Conservation (phyloP, 2,329 filamentous ascomycete genomes). For the Hortaea werneckii region DNA sequence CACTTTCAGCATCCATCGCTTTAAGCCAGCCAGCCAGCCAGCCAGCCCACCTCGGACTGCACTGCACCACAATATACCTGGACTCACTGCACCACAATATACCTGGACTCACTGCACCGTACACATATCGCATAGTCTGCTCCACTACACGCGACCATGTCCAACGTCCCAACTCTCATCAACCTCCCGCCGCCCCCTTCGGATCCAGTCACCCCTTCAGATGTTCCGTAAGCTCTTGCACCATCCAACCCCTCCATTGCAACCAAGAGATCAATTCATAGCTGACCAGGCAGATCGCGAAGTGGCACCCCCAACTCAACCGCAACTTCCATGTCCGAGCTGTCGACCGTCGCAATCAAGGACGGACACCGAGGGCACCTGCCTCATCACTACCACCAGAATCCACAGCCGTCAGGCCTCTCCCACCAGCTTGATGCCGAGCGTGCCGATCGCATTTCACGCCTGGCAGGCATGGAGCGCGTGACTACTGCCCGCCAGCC, state of each 20-base stretch:
- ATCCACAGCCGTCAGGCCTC: constrained; percentile 44
- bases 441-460: constrained; percentile 88
- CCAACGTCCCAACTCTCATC: constrained; percentile 57
- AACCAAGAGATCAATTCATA: not conserved
- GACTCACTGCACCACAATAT: not conserved
- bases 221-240: constrained; percentile 62
- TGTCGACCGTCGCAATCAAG: constrained; percentile 92
- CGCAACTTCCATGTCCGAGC: constrained; percentile 79
- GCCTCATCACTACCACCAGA: constrained; percentile 42
- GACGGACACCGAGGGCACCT: constrained; percentile 83
- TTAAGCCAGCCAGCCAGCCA: not conserved
- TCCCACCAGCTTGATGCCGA: constrained; percentile 68
- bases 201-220: constrained; percentile 75
- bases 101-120: not conserved
- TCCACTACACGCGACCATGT: constrained; percentile 18
- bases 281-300: constrained; percentile 13
- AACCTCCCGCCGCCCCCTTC: constrained; percentile 75
- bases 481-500: constrained; percentile 61
- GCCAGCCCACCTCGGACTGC: not conserved
- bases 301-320: constrained; percentile 90
- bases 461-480: constrained; percentile 81
- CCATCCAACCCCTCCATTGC: not conserved
- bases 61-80: not conserved
- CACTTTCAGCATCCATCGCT: not conserved
- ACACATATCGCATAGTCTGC: not conserved